These are phyloP conservation scores for Psidium guajava DNA, from an alignment of 345 rosid genomes.

Conservation along the genomic window DNA sequence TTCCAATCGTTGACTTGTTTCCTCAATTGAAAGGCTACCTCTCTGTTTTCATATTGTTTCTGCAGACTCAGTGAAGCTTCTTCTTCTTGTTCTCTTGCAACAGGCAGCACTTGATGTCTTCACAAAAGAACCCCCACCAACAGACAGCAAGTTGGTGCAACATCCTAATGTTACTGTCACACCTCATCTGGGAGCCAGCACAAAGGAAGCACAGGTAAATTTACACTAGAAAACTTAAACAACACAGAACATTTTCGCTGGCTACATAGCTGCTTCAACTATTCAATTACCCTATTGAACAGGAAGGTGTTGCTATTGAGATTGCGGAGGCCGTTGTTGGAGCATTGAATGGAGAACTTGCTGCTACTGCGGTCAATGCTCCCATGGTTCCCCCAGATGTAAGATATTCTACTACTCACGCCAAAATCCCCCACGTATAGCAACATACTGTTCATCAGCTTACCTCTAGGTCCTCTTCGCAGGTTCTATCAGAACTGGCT, in stretches of 20 bases:
- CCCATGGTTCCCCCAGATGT: conserved; percentile 73
- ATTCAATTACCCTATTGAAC: not conserved
- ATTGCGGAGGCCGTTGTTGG: conserved; percentile 87
- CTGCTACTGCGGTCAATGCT: conserved; percentile 83
- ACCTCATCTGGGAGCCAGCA: conserved; percentile 92
- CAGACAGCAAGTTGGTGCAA: conserved; percentile 49
- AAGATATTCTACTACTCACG: not conserved
- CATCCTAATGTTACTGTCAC: conserved; percentile 69
- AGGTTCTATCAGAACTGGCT: conserved; percentile 41
- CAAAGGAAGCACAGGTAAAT: conserved; percentile 78
- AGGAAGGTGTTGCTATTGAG: conserved; percentile 91
- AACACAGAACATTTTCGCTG: not conserved
- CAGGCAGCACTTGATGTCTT: conserved; percentile 91
- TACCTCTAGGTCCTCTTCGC: not conserved
- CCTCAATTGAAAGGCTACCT: not conserved
- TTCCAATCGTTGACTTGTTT: not conserved
- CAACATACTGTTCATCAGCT: not conserved
- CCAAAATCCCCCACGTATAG: not conserved
- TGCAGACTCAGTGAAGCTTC: not conserved
- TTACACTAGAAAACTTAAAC: not conserved
- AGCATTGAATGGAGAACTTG: conserved; percentile 62
- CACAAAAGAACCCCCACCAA: conserved; percentile 52
- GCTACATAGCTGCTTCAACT: not conserved
- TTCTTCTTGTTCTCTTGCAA: not conserved
- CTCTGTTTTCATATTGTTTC: not conserved